A percentile compares a stretch with the other conserved stretches of the same genome.
phyloP scores from a whole-genome alignment of 2,329 filamentous ascomycete species.

The Trichoderma atroviride region DNA sequence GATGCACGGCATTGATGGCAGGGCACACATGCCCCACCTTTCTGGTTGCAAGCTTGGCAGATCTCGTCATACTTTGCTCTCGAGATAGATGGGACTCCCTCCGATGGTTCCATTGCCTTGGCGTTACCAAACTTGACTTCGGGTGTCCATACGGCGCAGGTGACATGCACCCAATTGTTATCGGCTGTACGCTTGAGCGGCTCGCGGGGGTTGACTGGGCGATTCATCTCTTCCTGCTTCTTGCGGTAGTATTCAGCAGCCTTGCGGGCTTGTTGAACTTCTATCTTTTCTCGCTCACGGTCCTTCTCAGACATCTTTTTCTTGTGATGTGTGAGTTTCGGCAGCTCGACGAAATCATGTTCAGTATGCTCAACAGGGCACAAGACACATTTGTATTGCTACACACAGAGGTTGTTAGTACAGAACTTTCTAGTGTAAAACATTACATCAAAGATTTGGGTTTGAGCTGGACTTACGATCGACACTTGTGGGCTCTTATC shows the following conservation, averaged over 20 bases:
- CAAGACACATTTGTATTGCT: slow-evolving; percentile 90
- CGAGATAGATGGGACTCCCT: slow-evolving; percentile 85
- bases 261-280: slow-evolving; percentile 80
- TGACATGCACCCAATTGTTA: slow-evolving; percentile 98
- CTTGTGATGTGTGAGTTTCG: slow-evolving; percentile 56
- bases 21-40: slow-evolving; percentile 74
- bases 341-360: slow-evolving; percentile 79
- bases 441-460: neutral
- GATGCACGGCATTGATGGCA: slow-evolving; percentile 73
- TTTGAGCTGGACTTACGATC: slow-evolving; percentile 64
- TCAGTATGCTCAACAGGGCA: slow-evolving; percentile 83
- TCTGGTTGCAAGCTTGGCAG: slow-evolving; percentile 82
- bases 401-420: slow-evolving; percentile 31
- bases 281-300: slow-evolving; percentile 80
- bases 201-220: slow-evolving; percentile 82
- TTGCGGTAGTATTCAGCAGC: slow-evolving; percentile 81
- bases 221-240: slow-evolving; percentile 80
- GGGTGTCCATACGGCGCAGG: slow-evolving; percentile 86
- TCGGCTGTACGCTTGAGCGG: slow-evolving; percentile 90
- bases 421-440: neutral
- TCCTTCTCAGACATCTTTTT: slow-evolving; percentile 92
- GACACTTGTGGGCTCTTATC: slow-evolving; percentile 90
- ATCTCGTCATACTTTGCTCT: slow-evolving; percentile 70
- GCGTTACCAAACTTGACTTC: slow-evolving; percentile 93
- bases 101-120: slow-evolving; percentile 78